A percentile compares a stretch with the other conserved stretches of the same genome.
Conservation (phyloP, 305 asterid genomes). For the Ajuga reptans region DNA sequence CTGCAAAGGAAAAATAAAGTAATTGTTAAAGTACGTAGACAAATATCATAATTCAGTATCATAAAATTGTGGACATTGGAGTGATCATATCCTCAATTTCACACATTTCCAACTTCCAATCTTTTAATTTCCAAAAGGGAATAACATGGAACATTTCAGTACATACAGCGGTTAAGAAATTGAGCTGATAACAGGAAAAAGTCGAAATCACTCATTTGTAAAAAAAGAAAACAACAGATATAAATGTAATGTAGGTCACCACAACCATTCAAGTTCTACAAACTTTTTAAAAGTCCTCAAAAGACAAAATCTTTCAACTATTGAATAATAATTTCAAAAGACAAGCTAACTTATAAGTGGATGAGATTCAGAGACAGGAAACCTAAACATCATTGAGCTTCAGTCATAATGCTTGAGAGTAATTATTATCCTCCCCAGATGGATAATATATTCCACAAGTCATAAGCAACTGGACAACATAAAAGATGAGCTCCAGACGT, state of each 20-base stretch:
- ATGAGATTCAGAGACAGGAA: conserved; percentile 18
- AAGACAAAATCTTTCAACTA: conserved; percentile 8
- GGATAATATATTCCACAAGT: conserved; percentile 24
- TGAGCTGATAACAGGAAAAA: not conserved
- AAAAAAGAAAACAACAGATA: not conserved
- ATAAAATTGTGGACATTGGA: not conserved
- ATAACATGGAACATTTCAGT: not conserved
- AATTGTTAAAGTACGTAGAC: not conserved
- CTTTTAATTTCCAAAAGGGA: not conserved
- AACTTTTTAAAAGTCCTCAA: not conserved
- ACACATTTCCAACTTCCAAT: not conserved
- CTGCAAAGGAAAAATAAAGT: conserved; percentile 22
- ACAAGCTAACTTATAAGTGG: conserved; percentile 17
- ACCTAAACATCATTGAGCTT: conserved; percentile 13
- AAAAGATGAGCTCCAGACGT: conserved; percentile 4
- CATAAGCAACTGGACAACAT: conserved; percentile 22
- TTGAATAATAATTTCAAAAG: conserved; percentile 12
- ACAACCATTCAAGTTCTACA: not conserved
- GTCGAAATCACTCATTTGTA: not conserved
- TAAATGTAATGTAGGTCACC: not conserved
- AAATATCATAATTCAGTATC: not conserved
- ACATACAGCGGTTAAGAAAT: not conserved
- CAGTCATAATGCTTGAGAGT: conserved; percentile 7
- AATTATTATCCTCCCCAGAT: conserved; percentile 14
- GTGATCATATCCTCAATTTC: not conserved